These are phyloP conservation scores for Coniochaeta sp. DNA, from an alignment of 2,329 filamentous ascomycete species.

Conservation along the genomic window DNA sequence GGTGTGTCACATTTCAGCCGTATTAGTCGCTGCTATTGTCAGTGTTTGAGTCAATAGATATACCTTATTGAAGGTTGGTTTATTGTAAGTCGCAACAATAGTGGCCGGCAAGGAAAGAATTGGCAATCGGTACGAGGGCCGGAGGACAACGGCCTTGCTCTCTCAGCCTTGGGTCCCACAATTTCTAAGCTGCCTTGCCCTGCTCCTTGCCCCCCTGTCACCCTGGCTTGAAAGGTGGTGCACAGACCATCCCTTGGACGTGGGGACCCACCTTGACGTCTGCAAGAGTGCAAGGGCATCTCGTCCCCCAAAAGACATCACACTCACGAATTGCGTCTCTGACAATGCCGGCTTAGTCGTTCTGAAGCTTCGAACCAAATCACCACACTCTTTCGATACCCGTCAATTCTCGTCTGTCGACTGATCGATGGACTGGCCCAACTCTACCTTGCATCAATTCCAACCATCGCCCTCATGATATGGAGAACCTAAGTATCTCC, in stretches of 20 bases:
- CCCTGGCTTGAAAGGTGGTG: neutral
- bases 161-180: neutral
- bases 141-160: neutral
- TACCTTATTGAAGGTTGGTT: neutral
- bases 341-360: neutral
- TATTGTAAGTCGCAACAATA: conserved; percentile 2
- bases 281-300: neutral
- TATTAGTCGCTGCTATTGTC: neutral
- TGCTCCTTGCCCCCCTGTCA: neutral
- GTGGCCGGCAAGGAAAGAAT: neutral
- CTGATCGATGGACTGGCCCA: conserved; percentile 2
- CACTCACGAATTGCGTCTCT: neutral
- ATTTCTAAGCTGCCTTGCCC: neutral
- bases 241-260: neutral
- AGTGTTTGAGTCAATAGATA: neutral
- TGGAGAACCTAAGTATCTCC: conserved; percentile 3
- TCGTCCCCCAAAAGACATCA: neutral
- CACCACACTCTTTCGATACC: neutral
- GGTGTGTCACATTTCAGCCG: neutral
- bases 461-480: conserved; percentile 4
- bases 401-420: neutral
- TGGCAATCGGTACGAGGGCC: neutral
- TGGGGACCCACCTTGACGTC: neutral
- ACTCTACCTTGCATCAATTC: neutral
- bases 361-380: neutral